Percentiles rank a stretch among this genome's conserved stretches.
Conservation (phyloP, 169 alveolate genomes). For the Plasmodium vivax region DNA sequence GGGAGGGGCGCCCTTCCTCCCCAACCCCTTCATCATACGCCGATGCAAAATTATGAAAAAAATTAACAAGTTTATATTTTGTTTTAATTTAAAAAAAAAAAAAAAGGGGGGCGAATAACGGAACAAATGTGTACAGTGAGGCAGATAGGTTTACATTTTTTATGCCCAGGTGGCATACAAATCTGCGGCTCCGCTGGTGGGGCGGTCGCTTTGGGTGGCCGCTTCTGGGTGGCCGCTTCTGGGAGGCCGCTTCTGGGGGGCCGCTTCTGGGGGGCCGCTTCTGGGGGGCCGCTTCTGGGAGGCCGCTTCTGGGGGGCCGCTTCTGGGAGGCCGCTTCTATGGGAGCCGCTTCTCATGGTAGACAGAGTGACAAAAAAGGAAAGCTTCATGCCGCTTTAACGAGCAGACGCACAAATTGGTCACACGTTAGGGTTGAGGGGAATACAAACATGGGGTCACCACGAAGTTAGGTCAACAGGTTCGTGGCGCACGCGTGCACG, state of each 20-base stretch:
- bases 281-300: no score
- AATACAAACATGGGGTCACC: background rate
- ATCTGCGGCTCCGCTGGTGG: background rate
- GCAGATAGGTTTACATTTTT: background rate
- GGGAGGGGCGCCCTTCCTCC: background rate
- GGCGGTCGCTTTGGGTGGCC: background rate
- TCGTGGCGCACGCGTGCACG: background rate
- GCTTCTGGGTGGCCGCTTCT: no score
- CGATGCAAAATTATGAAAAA: background rate
- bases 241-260: no score
- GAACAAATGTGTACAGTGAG: background rate
- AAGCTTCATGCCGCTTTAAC: background rate
- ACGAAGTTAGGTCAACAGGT: no score
- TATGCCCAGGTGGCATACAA: background rate
- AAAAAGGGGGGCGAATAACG: background rate
- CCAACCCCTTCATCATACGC: background rate
- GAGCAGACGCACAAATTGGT: background rate
- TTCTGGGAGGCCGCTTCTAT: no score
- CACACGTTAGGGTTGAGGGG: background rate
- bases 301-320: no score
- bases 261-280: no score
- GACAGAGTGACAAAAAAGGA: background rate
- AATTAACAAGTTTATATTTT: background rate
- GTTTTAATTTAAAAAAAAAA: background rate
- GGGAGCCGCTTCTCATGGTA: background rate